Evolutionary conservation across 495 filamentous ascomycete genomes (phyloP), one percentile per base, ranked within the genome.

Genomic region (Lophiotrema nucula): DNA sequence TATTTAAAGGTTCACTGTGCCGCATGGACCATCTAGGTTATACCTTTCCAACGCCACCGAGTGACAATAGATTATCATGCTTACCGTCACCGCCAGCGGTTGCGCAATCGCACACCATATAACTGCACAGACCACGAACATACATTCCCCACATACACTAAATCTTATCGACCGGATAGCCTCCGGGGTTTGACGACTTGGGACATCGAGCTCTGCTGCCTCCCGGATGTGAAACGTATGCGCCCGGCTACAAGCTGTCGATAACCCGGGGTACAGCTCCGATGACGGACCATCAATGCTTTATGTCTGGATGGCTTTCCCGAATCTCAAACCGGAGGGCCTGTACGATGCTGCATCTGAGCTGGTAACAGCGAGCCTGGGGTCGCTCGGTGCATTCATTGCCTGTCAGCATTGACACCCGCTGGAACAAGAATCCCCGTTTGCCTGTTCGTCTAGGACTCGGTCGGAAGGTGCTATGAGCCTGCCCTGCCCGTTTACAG

Each of bases 91-190:
- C 18, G 37, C 25, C 26, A 53, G 18, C 22, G 46, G 27, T 62
- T 16, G 58, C 58, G 58, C 52, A 50, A 62, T 62, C 58, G 58
- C 58, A 62, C 58, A 62, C 58, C 53, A 62, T 62, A 19, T 13
- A 23, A 12, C 21, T 43, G 45, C 51, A 50, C 52, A 25, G 58
- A 60, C 42, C 47, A 48, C 13, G 28, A 47, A 18, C 42, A 15
- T 3, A 16, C 4, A 6, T 6, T 47, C 57, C 49, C 57, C 48
- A 41, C 48, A 53, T 46, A 16, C 21, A 8, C 28, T 47, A 21
- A 11, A 43, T 21, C 39, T 13, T 12, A 8, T 12, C 18, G 10
- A 8, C 39, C 10, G 8, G 39, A 21, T 8, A 35, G 31, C n/a
- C 31, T 8, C 31, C 31, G 15, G 31, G 31, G 15, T 35, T 6